Base-by-base conservation (phyloP, 345 rosid species). In the Lepidium aucheri region DNA sequence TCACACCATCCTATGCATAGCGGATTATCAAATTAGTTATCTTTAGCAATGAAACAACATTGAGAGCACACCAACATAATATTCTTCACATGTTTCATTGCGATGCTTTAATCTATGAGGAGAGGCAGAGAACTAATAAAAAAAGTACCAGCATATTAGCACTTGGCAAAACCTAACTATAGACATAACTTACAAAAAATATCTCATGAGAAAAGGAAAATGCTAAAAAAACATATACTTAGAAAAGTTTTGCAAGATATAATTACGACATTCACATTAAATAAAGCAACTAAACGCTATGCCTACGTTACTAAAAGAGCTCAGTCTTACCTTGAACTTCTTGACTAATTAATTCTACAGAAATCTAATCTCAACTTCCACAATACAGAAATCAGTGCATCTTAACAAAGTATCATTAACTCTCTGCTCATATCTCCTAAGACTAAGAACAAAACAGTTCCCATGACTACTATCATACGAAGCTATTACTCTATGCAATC, bases 1-100 rank as follows among this genome's bases (percentile, higher is more conserved):
- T 86, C 54, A 90, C 92, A 33, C 99, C 97, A 67, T 90, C 96
- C 97, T 93, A 26, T 9, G 4, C 20, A 53, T 73, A 53, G 61
- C 28, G 46, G 8, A 22, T 66, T 30, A 49, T 34, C 15, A 14
- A 40, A 28, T 28, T 28, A 28, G 7, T 28, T 28, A 28, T 28
- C 32, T 28, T 28, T 28, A 7, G 1, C 32, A 28, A 28, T 28
- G 7, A 28, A 1, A 39, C 51, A 51, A 42, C 14, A 14, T 1
- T 12, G 0, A 43, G 17, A 42, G 10, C 52, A 36, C 49, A 33
- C 8, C 12, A 60, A 51, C 38, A 22, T 38, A 41, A 20, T 14
- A 17, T 3, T 17, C 12, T 38, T 68, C 18, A 49, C 22, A 10
- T 6, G 8, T 52, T 14, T 22, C 8, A 16, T 3, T 33, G 9